phyloP scores from a whole-genome alignment of 2,329 filamentous ascomycete genomes.

The Botrytis galanthina region DNA sequence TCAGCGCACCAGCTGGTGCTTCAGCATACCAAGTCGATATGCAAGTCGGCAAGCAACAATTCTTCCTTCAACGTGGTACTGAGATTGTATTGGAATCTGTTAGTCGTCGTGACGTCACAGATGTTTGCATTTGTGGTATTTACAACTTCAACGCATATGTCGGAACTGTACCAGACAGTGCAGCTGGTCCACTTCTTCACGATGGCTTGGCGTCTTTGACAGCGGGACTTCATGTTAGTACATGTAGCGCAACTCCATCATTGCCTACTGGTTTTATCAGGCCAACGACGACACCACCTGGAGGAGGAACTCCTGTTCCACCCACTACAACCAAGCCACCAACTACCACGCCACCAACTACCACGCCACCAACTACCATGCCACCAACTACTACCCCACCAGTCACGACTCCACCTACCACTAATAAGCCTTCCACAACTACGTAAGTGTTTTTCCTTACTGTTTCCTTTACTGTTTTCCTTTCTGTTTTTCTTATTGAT shows the following conservation, averaged over 20 bases:
- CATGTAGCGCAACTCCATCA: constrained; percentile 38
- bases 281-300: constrained; percentile 25
- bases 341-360: not conserved
- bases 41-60: constrained; percentile 28
- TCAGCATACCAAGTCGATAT: constrained; percentile 28
- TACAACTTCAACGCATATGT: constrained; percentile 35
- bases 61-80: constrained; percentile 24
- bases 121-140: constrained; percentile 29
- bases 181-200: constrained; percentile 32
- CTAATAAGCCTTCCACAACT: constrained; percentile 17
- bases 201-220: constrained; percentile 36
- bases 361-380: not conserved
- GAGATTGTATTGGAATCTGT: constrained; percentile 25
- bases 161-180: constrained; percentile 26
- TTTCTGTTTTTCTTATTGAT: too few relatives aligned
- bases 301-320: constrained; percentile 13
- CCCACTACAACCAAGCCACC: constrained; percentile 19
- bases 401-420: constrained; percentile 1
- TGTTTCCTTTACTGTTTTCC: rapidly evolving
- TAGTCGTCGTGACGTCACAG: constrained; percentile 26
- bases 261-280: constrained; percentile 34
- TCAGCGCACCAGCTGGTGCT: constrained; percentile 28
- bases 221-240: constrained; percentile 37
- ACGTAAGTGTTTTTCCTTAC: not conserved
- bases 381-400: not conserved